Evolutionary conservation across 2,329 filamentous ascomycete species (phyloP).

Genomic region (Fusarium sororula): DNA sequence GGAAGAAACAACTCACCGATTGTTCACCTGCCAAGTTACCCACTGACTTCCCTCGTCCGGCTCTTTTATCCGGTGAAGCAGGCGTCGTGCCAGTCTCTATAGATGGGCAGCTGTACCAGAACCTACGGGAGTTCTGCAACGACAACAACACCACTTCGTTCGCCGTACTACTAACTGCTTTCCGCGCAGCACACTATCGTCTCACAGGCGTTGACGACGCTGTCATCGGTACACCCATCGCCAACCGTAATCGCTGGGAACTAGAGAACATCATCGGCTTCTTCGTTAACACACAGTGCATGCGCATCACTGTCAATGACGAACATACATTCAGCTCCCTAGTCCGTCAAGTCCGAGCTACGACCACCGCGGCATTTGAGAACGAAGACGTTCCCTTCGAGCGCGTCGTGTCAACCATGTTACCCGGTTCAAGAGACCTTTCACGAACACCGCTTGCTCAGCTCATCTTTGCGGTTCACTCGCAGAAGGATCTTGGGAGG

Average conservation of each 20-base stretch:
- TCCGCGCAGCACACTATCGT: constrained; percentile 40
- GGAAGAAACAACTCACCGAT: constrained; percentile 27
- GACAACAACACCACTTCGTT: constrained; percentile 7
- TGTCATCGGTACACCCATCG: constrained; percentile 30
- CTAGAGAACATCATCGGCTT: constrained; percentile 35
- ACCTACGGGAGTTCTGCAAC: constrained; percentile 15
- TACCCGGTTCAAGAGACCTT: background rate
- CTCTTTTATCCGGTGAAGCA: constrained; percentile 19
- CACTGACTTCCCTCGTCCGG: constrained; percentile 25
- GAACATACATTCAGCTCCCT: constrained; percentile 21
- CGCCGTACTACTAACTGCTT: constrained; percentile 36
- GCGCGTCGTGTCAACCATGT: background rate
- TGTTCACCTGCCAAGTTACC: constrained; percentile 28
- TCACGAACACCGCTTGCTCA: constrained; percentile 7
- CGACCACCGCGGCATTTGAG: background rate
- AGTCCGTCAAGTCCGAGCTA: constrained; percentile 18
- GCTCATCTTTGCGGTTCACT: constrained; percentile 16
- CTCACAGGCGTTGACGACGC: constrained; percentile 39
- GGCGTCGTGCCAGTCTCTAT: constrained; percentile 6
- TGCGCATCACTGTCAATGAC: constrained; percentile 30
- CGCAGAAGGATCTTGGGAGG: constrained; percentile 31
- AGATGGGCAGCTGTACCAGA: constrained; percentile 2
- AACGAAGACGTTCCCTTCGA: constrained; percentile 14
- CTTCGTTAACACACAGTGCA: constrained; percentile 42
- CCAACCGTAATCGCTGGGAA: constrained; percentile 30